Percentiles rank a stretch among this genome's conserved stretches.
These are phyloP conservation scores for Blumeria graminis DNA, from an alignment of 2,329 filamentous ascomycete genomes.

Conservation along the genomic window DNA sequence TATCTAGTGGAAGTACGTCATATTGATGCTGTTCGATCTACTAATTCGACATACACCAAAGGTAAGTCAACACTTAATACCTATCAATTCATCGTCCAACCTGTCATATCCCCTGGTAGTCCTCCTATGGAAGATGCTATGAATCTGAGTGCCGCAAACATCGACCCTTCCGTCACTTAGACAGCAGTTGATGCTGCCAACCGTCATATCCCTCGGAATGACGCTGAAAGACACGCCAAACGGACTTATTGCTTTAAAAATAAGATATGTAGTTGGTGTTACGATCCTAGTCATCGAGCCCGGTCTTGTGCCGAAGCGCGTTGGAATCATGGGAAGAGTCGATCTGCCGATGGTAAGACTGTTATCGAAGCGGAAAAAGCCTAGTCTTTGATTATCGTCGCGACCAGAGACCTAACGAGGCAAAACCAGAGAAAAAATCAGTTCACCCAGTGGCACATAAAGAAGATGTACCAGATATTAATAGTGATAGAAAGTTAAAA, in stretches of 20 bases:
- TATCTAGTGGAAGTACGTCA: background rate
- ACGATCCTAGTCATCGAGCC: background rate
- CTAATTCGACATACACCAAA: background rate
- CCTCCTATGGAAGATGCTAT: background rate
- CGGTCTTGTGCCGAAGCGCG: background rate
- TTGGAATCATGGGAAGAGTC: background rate
- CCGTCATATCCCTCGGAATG: background rate
- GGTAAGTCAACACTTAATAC: background rate
- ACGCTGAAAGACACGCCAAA: background rate
- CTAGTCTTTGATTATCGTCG: background rate
- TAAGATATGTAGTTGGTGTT: background rate
- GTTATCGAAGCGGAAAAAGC: background rate
- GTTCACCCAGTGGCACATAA: too few relatives aligned
- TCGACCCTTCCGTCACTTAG: background rate
- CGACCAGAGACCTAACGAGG: background rate
- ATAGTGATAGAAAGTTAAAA: background rate
- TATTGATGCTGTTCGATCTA: background rate
- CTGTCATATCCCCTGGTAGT: background rate
- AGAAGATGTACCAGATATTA: background rate
- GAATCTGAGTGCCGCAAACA: background rate
- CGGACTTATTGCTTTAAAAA: background rate
- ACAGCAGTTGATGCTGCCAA: background rate
- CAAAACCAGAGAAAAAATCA: too few relatives aligned
- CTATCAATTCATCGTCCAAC: background rate
- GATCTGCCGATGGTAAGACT: background rate